phyloP scores from a whole-genome alignment of 441 rosid species.

The Brassica balearica region DNA sequence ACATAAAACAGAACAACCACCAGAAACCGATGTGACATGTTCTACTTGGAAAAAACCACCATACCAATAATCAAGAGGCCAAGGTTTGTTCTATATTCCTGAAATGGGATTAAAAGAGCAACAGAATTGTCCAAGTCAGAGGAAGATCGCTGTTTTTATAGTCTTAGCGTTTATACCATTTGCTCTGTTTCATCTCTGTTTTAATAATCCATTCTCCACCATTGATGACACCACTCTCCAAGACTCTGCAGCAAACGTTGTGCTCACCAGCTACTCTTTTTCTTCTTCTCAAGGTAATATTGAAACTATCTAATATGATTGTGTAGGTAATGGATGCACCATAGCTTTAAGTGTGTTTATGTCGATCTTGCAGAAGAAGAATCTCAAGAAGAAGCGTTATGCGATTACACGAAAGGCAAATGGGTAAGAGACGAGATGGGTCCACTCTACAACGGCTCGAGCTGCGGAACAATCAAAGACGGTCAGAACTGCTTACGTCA shows the following conservation, averaged over 20 bases:
- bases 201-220: conserved; percentile 49
- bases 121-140: conserved; percentile 32
- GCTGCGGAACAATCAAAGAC: conserved; percentile 79
- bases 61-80: conserved; percentile 13
- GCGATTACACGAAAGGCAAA: conserved; percentile 73
- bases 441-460: conserved; percentile 78
- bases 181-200: conserved; percentile 68
- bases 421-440: conserved; percentile 81
- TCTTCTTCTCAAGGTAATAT: conserved; percentile 51
- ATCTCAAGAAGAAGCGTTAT: conserved; percentile 47
- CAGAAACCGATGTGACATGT: conserved; percentile 29
- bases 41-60: conserved; percentile 7
- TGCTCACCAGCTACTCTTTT: conserved; percentile 41
- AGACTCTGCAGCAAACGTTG: conserved; percentile 41
- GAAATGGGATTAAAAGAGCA: conserved; percentile 44
- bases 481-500: conserved; percentile 83
- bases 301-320: conserved; percentile 9
- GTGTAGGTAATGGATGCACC: neutral
- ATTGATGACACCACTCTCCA: conserved; percentile 44
- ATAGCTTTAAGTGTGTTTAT: neutral
- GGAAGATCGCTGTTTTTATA: conserved; percentile 56
- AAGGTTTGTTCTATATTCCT: conserved; percentile 19
- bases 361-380: conserved; percentile 53
- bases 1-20: conserved; percentile 38
- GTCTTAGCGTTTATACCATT: conserved; percentile 57